phyloP scores from a whole-genome alignment of 2,329 filamentous ascomycete species.

The Mariannaea sp. region DNA sequence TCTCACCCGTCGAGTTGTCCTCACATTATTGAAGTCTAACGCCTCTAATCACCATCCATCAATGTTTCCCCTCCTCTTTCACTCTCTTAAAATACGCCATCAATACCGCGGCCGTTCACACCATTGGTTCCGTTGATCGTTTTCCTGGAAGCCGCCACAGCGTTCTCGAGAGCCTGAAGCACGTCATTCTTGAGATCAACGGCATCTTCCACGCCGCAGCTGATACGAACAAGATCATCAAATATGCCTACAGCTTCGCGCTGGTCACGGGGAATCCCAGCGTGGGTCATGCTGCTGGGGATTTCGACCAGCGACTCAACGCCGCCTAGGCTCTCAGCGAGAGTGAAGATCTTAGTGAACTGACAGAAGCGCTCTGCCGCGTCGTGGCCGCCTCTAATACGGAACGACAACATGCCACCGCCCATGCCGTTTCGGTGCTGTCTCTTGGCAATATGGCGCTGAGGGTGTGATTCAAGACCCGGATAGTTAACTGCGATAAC shows the following conservation, averaged over 20 bases:
- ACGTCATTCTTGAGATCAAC: constrained; percentile 84
- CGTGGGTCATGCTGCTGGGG: constrained; percentile 95
- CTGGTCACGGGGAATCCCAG: constrained; percentile 88
- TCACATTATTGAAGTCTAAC: constrained; percentile 18
- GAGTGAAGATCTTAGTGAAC: constrained; percentile 83
- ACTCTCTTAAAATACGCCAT: constrained; percentile 24
- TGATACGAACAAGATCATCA: constrained; percentile 91
- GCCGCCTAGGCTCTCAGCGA: constrained; percentile 90
- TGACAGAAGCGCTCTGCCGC: constrained; percentile 94
- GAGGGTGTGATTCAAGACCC: constrained; percentile 83
- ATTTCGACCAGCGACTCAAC: constrained; percentile 93
- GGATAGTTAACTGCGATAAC: constrained; percentile 96
- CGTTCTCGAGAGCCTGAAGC: constrained; percentile 78
- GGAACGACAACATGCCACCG: constrained; percentile 97
- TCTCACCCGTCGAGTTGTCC: constrained; percentile 30
- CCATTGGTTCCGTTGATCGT: constrained; percentile 31
- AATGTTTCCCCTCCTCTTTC: not conserved
- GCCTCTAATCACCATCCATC: constrained; percentile 3
- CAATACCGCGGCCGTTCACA: constrained; percentile 34
- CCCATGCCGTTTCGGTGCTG: constrained; percentile 95
- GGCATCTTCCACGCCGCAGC: constrained; percentile 91
- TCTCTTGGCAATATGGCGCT: constrained; percentile 81
- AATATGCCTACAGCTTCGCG: constrained; percentile 92
- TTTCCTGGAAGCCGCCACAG: constrained; percentile 52
- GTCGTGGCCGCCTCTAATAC: constrained; percentile 81